A percentile compares a stretch with the other conserved stretches of the same genome.
These are phyloP conservation scores for Fennellomyces sp. DNA, from an alignment of 371 early-diverging fungal genomes.

Conservation along the genomic window DNA sequence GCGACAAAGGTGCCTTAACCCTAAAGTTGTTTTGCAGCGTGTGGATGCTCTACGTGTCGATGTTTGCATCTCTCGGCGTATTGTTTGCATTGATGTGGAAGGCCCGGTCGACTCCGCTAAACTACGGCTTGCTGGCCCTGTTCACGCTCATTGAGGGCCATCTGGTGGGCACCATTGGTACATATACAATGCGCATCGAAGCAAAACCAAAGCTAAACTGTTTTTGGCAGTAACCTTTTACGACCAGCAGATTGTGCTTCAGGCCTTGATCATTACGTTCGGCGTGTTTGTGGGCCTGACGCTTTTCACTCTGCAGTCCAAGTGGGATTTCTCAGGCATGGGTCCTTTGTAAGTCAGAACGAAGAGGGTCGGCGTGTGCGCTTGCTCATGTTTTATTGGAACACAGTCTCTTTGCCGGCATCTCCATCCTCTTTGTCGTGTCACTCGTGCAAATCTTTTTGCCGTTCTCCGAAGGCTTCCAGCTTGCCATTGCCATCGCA, in stretches of 20 bases:
- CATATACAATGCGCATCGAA: neutral
- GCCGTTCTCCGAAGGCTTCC: conserved; percentile 64
- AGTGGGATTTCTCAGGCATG: conserved; percentile 73
- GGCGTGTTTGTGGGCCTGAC: conserved; percentile 76
- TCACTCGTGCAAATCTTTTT: conserved; percentile 73
- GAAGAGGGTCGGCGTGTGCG: too few relatives aligned
- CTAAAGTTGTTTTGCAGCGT: neutral
- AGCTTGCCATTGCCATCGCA: conserved; percentile 67
- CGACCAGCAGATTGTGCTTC: conserved; percentile 62
- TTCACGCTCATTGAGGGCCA: conserved; percentile 77
- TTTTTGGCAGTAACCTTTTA: conserved; percentile 53
- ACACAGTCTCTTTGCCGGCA: conserved; percentile 62
- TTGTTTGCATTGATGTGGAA: conserved; percentile 66
- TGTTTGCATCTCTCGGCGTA: conserved; percentile 48
- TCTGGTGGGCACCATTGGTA: conserved; percentile 65
- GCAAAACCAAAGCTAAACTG: conserved; percentile 13
- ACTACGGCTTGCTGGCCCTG: conserved; percentile 58
- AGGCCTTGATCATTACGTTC: conserved; percentile 75
- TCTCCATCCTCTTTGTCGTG: conserved; percentile 64
- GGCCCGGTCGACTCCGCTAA: conserved; percentile 66
- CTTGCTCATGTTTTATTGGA: too few relatives aligned
- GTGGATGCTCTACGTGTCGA: conserved; percentile 46
- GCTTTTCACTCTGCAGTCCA: conserved; percentile 75
- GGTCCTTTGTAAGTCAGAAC: conserved; percentile 54
- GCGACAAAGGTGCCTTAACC: neutral